Base-by-base conservation (phyloP, 2,329 filamentous ascomycete species). In the Blastomyces percursus region DNA sequence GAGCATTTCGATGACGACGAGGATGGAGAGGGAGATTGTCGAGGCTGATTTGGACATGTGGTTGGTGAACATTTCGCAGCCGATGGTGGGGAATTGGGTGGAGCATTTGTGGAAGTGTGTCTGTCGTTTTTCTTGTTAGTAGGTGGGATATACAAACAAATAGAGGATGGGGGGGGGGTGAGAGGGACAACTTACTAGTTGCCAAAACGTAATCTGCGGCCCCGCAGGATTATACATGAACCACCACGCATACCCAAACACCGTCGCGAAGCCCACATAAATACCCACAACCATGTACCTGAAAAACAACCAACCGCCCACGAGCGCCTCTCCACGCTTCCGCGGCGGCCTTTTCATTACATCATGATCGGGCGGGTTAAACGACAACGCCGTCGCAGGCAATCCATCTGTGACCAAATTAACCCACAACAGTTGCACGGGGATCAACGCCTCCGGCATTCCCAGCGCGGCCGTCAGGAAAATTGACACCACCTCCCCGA, bases 181-280 rank as follows among this genome's bases (percentile, higher is more conserved):
- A 5, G 14, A 48, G 52, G 24, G 27, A 8, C 16, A 75, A 75
- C 80, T 75, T 76, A 83, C 81, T 68, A 99, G 81, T 74, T 99
- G 90, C 75, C 84, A 88, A 79, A 97, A 96, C 66, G 81, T 86
- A 76, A 99, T 96, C 75, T 96, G 90, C 30, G 94, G 94, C 0
- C 94, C 94, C 68, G 87, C 85, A 9, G 86, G 78, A 79, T 97
- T 93, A 81, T 89, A 96, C 88, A 99, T 92, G 81, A 97, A 99
- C 90, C 91, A 99, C 94, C 94, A 99, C n/a, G 91, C 93, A 73
- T 99, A 99, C 55, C 95, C 94, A 71, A 88, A 91, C 24, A 99
- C 95, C 3, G 94, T 99, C 61, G 94, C 94, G 50, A 91, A 81
- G 73, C 94, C 94, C 63, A 99, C 94, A 67, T 99, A 99, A 9